Percentiles rank a stretch among this genome's conserved stretches.
phyloP scores from a whole-genome alignment of 1,139 yeast species.

The Pichiaceae sp. region DNA sequence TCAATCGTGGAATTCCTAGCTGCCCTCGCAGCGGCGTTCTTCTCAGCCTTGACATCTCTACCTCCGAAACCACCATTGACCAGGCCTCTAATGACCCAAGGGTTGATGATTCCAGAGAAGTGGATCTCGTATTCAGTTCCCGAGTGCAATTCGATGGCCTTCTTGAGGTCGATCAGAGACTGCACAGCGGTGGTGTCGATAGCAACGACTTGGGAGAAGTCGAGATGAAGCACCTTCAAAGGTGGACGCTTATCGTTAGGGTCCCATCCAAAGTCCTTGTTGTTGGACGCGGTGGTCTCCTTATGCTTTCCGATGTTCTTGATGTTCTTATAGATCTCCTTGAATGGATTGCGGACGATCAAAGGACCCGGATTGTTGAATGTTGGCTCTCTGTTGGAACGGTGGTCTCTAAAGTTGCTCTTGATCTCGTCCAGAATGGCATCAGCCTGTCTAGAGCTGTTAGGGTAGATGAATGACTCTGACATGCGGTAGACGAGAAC shows the following conservation, averaged over 20 bases:
- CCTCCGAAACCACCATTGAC: slow-evolving; percentile 72
- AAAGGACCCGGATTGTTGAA: slow-evolving; percentile 89
- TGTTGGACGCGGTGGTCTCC: slow-evolving; percentile 23
- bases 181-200: slow-evolving; percentile 78
- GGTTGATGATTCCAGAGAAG: slow-evolving; percentile 75
- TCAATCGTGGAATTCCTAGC: slow-evolving; percentile 3
- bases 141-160: slow-evolving; percentile 65
- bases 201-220: slow-evolving; percentile 68
- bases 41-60: slow-evolving; percentile 12
- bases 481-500: slow-evolving; percentile 77
- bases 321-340: slow-evolving; percentile 4
- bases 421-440: slow-evolving; percentile 61
- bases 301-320: slow-evolving; percentile 16
- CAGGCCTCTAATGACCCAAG: slow-evolving; percentile 80
- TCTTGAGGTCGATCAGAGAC: slow-evolving; percentile 66
- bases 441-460: slow-evolving; percentile 69
- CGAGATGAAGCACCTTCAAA: slow-evolving; percentile 66
- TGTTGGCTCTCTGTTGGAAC: slow-evolving; percentile 63
- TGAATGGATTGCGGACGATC: slow-evolving; percentile 6
- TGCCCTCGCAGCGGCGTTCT: background rate
- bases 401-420: slow-evolving; percentile 53
- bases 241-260: slow-evolving; percentile 41
- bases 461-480: slow-evolving; percentile 77
- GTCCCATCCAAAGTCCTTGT: background rate
- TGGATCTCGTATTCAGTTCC: slow-evolving; percentile 85